Evolutionary conservation across 2,329 filamentous ascomycete species (phyloP), one percentile per base, ranked within the genome.

Genomic region (Pseudopithomyces chartarum): DNA sequence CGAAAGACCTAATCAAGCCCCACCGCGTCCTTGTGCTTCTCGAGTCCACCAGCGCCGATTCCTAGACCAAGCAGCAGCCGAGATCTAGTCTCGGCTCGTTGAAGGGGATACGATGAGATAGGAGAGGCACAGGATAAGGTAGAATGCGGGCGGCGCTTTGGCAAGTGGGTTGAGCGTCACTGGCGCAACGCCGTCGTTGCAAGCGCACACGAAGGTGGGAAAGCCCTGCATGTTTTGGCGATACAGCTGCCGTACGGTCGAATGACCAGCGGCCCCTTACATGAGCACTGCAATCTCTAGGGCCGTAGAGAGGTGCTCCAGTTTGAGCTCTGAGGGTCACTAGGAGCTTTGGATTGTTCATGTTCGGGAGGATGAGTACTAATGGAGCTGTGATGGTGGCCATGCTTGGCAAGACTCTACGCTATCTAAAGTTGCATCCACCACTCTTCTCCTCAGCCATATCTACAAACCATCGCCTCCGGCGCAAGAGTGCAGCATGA

Each of bases 31-130:
- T 49, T 13, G 33, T 55, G 45, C 52, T 55, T 55, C 38, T 40
- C 45, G 52, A 55, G 52, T 50, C 52, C 26, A 49, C 52, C 29
- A 29, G 40, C 40, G 51, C 51, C 19, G 46, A 50, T 50, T 39
- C 46, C 46, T 50, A 50, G 46, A 50, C 46, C 22, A 50, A 50
- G 46, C 46, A 17, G 17, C 33, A 39, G 46, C n/a, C 46, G 33
- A 26, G 46, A 32, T 50, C 33, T 39, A 6, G 33, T 39, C 33
- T 34, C 13, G 17, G 26, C 44, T 47, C 44, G 23, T 47, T 34
- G 44, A 42, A 15, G 26, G 32, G 44, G 22, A 47, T 34, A 17
- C 44, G 6, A 33, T 47, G 26, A 19, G 44, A 47, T 29, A 15
- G 43, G 39, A 46, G 29, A 20, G 20, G 26, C 29, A 29, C 20